Conservation (phyloP, 2,329 filamentous ascomycete genomes). For the Podosphaera aphanis region DNA sequence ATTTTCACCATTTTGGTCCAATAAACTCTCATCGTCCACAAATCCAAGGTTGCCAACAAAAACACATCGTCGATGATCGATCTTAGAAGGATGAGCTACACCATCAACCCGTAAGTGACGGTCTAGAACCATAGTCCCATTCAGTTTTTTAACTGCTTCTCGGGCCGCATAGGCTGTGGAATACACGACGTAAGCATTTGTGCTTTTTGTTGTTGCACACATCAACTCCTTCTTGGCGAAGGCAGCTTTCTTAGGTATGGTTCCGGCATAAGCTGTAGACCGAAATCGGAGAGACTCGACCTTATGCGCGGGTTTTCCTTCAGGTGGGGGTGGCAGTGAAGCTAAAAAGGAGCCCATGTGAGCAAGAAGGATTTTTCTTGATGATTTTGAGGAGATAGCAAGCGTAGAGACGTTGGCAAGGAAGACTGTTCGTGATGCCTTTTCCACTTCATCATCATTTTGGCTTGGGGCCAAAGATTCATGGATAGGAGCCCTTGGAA, state of each 20-base stretch:
- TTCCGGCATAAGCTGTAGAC: conserved; percentile 63
- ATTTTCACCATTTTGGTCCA: conserved; percentile 40
- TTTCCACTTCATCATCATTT: conserved; percentile 47
- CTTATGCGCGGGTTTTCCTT: conserved; percentile 34
- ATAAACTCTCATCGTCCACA: conserved; percentile 66
- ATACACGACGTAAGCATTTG: conserved; percentile 88
- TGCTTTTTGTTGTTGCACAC: conserved; percentile 73
- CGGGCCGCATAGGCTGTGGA: conserved; percentile 51
- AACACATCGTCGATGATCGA: conserved; percentile 72
- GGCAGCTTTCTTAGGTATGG: conserved; percentile 71
- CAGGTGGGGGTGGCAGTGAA: conserved; percentile 22
- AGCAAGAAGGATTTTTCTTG: conserved; percentile 51
- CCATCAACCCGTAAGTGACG: conserved; percentile 80
- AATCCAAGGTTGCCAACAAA: conserved; percentile 95
- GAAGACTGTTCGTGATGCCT: conserved; percentile 76
- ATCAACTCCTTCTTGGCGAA: conserved; percentile 80
- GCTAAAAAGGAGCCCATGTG: conserved; percentile 59
- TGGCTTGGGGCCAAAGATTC: conserved; percentile 30
- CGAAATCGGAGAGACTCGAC: conserved; percentile 86
- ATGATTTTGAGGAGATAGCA: conserved; percentile 60
- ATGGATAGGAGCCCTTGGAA: conserved; percentile 18
- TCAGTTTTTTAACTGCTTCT: conserved; percentile 52
- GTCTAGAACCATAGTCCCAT: conserved; percentile 62
- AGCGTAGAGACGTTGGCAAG: conserved; percentile 70
- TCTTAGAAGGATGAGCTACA: conserved; percentile 62